Percentiles rank a stretch among this genome's conserved stretches.
phyloP scores from a whole-genome alignment of 116 monocot genomes.

The Dioscorea cayenensis region DNA sequence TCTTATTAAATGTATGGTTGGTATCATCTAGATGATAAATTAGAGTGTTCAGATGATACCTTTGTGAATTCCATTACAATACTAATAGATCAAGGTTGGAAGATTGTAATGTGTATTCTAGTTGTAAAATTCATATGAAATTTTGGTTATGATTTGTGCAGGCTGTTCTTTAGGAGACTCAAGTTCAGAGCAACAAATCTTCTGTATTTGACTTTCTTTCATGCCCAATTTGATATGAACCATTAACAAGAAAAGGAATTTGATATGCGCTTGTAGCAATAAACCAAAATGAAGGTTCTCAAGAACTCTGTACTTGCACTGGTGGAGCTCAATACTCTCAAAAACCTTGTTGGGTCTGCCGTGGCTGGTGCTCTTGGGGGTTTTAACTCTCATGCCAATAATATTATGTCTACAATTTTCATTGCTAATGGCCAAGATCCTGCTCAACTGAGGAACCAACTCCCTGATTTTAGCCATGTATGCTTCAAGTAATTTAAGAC shows the following conservation, averaged over 20 bases:
- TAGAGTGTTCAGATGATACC: not conserved
- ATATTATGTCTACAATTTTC: conserved; percentile 82
- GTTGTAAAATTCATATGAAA: not conserved
- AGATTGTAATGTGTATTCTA: not conserved
- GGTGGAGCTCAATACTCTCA: conserved; percentile 83
- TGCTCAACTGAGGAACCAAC: too few relatives aligned
- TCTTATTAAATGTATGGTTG: too few relatives aligned
- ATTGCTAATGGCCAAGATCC: conserved; percentile 99
- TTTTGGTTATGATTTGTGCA: not conserved
- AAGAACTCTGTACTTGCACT: conserved; percentile 71
- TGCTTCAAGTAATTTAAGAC: too few relatives aligned
- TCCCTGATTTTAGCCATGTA: too few relatives aligned
- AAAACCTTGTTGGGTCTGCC: conserved; percentile 89
- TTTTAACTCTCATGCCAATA: conserved; percentile 95
- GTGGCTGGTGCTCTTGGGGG: conserved; percentile 88
- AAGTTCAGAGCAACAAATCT: conserved; percentile 12
- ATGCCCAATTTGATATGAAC: conserved; percentile 91
- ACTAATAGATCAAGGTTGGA: not conserved
- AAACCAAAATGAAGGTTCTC: conserved; percentile 72
- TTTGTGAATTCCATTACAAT: not conserved
- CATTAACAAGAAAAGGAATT: conserved; percentile 82
- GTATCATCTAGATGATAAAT: too few relatives aligned
- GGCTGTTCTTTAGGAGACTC: conserved; percentile 33
- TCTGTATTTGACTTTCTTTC: conserved; percentile 34
- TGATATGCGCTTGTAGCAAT: too few relatives aligned